Evolutionary conservation across 768 basidiomycete species (phyloP), one percentile per base, ranked within the genome.

Genomic region (Hydnum rufescens): DNA sequence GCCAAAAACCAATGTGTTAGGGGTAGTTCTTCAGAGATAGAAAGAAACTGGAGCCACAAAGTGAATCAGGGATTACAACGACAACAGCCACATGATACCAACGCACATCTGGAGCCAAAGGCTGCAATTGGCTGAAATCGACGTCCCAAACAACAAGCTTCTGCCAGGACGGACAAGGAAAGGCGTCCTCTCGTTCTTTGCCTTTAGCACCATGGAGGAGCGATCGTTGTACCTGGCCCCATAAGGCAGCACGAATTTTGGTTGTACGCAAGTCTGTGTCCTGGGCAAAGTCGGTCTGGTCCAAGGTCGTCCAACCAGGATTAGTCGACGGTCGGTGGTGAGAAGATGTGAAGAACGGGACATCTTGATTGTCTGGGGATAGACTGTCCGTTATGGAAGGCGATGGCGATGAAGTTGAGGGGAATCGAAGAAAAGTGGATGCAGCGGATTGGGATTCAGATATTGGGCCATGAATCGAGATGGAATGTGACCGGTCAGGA

Each of bases 291-390:
- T 79, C 77, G 26, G 63, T 67, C 63, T 3, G 71, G 66, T 4
- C 62, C 59, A 89, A 78, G 18, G 83, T 65, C 1, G 69, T 52
- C 58, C 88, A 93, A 23, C 68, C 64, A 0, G 90, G 90, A 62
- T 88, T 84, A 0, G 82, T 89, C 1, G 89, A 92, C 3, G 87
- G 82, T 23, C 68, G 71, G 62, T 89, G 88, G 48, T 13, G 13
- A 25, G 44, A 47, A 8, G 44, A 47, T 8, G 26, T 47, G 44
- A 47, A 47, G 85, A 71, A 0, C 75, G 71, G 2, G 89, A 93
- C 47, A 88, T 71, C 63, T 78, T 90, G 60, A 83, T 74, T 2
- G 83, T 77, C 5, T 6, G 57, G 32, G 32, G 30, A 25, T 29
- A 36, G 5, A 25, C 22, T n/a, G 56, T n/a, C 4, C 29, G 50